A percentile compares a stretch with the other conserved stretches of the same genome.
Conservation (phyloP, 768 basidiomycete species). For the Xerocomellus chrysenteron region DNA sequence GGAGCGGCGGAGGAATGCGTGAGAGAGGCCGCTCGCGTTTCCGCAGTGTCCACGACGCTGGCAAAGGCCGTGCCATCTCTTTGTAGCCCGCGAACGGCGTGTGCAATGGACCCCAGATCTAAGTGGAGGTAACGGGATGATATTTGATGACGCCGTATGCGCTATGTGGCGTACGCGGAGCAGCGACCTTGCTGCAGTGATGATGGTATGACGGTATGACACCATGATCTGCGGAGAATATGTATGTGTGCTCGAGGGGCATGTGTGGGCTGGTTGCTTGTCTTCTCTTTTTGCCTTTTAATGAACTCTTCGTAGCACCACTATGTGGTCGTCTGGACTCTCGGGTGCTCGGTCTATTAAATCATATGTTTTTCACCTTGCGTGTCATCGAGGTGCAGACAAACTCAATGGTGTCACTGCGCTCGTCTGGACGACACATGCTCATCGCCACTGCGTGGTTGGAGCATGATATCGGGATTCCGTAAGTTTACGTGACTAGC, state of each 20-base stretch:
- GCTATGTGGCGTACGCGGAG: conserved; percentile 30
- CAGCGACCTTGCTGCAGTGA: conserved; percentile 32
- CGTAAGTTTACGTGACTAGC: conserved; percentile 27
- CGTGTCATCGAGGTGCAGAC: conserved; percentile 15
- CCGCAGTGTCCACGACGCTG: conserved; percentile 59
- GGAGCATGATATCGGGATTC: conserved; percentile 29
- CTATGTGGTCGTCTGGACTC: conserved; percentile 16
- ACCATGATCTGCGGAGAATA: conserved; percentile 29
- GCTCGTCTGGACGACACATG: conserved; percentile 14
- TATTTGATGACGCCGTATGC: conserved; percentile 31
- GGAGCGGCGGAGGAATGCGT: conserved; percentile 46
- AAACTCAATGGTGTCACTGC: not conserved
- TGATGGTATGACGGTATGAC: conserved; percentile 26
- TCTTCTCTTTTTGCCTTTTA: conserved; percentile 13
- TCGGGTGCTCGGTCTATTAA: conserved; percentile 18
- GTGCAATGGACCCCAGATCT: conserved; percentile 26
- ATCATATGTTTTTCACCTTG: conserved; percentile 12
- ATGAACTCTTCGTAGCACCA: conserved; percentile 16
- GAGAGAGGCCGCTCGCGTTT: conserved; percentile 65
- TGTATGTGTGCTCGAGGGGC: conserved; percentile 14
- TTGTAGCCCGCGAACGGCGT: conserved; percentile 51
- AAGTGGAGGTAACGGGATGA: conserved; percentile 19
- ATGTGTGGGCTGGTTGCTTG: conserved; percentile 6
- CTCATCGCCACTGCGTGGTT: conserved; percentile 33
- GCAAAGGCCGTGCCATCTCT: conserved; percentile 80